phyloP scores from a whole-genome alignment of 805 yeast genomes.

The Teunomyces stri region DNA sequence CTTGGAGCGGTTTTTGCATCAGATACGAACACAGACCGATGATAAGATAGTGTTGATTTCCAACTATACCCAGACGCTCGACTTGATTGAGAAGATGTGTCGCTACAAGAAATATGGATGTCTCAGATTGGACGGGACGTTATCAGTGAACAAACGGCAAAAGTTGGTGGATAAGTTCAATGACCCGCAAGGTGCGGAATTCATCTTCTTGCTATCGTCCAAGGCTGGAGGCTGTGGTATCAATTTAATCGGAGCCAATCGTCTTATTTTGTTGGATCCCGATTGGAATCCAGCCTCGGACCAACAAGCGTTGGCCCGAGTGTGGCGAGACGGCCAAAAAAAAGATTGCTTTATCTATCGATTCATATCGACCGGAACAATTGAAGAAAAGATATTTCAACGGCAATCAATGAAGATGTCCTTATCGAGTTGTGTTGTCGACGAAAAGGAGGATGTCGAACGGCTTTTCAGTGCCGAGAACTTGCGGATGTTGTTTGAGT shows the following conservation, averaged over 20 bases:
- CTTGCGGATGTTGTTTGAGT: slow-evolving; percentile 72
- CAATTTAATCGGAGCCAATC: slow-evolving; percentile 92
- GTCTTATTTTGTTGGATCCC: slow-evolving; percentile 80
- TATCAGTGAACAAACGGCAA: slow-evolving; percentile 89
- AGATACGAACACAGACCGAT: slow-evolving; percentile 76
- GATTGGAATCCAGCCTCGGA: slow-evolving; percentile 99
- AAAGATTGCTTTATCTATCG: slow-evolving; percentile 94
- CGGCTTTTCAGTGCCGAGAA: slow-evolving; percentile 83
- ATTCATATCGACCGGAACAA: slow-evolving; percentile 90
- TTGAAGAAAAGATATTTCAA: slow-evolving; percentile 94
- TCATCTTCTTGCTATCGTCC: slow-evolving; percentile 83
- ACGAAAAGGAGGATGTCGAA: slow-evolving; percentile 93
- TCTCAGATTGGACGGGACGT: slow-evolving; percentile 85
- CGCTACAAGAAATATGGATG: slow-evolving; percentile 70
- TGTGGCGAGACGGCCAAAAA: slow-evolving; percentile 99
- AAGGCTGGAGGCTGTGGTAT: slow-evolving; percentile 99
- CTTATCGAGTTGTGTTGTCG: slow-evolving; percentile 93
- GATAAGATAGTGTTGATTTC: slow-evolving; percentile 95
- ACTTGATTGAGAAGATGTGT: slow-evolving; percentile 85
- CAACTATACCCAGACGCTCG: slow-evolving; percentile 92
- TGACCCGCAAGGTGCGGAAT: slow-evolving; percentile 84
- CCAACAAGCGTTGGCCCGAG: slow-evolving; percentile 96
- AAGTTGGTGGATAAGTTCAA: slow-evolving; percentile 88
- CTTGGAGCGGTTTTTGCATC: slow-evolving; percentile 76
- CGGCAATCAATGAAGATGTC: slow-evolving; percentile 93